Base-by-base conservation (phyloP, 768 basidiomycete species). In the Ramaria rubella region DNA sequence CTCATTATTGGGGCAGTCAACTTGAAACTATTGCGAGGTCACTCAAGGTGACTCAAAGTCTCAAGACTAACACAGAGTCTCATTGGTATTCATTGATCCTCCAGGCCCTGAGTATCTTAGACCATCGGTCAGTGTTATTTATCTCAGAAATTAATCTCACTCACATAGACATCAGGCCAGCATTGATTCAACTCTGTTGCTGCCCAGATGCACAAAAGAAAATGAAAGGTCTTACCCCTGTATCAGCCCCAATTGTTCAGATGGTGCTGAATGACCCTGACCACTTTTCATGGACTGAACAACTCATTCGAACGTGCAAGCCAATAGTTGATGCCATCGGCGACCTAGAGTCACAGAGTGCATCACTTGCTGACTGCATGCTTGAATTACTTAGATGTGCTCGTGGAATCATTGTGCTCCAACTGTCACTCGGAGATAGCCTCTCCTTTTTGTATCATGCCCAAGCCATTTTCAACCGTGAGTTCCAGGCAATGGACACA, bases 1-100 rank as follows among this genome's bases (percentile, higher is more conserved):
- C 67, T 2, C 69, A 71, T 43, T 69, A 68, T 56, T 71, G 70
- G 68, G 66, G 70, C n/a, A 68, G 67, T n/a, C 70, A 72, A 60
- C 56, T 71, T 2, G 42, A 60, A 19, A 17, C 45, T 1, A 49
- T 56, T 6, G 69, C 67, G 1, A 55, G 30, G 26, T 33, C 19
- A 26, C 33, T 52, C 67, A 1, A 55, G 30, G 26, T 33, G n/a
- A 26, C 33, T 52, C 59, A 61, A n/a, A 50, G 44, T 17, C 49
- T 69, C 2, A 65, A 70, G 54, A 66, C 53, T 7, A 63, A 68
- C 23, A 61, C 49, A 4, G 66, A 70, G 51, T 63, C 65, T 6
- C 53, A 62, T 1, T 69, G 61, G 57, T 70, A 68, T 45, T 58
- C 64, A 1, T 48, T 69, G 5, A 58, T 65, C 26, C 50, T 67